Evolutionary conservation across 306 rosid genomes (phyloP), one percentile per base, ranked within the genome.

Genomic region (Medicago lupulina): DNA sequence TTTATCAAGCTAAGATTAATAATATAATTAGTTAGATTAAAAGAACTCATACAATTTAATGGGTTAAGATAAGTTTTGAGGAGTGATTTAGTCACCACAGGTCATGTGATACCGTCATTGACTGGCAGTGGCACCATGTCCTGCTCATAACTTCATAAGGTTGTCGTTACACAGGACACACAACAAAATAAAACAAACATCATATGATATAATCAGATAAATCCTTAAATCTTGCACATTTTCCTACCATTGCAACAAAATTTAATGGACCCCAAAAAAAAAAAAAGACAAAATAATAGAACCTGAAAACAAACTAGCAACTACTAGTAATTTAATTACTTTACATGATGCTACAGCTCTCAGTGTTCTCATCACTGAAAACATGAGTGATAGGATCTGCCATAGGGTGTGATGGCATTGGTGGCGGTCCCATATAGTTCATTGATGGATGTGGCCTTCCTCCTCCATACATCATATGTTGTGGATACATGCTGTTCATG

Each of bases 351-450:
- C 71, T 86, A 85, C 99, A 95, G 67, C 96, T 88, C 76, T 89
- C 87, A 0, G 97, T 80, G 76, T 95, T 90, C 79, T 95, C 99
- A 28, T 95, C 99, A 17, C 89, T 95, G 82, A 92, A 92, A 21
- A 83, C 77, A 79, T 88, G 90, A 0, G 87, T 81, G 15, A 86
- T 87, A 4, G 87, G 89, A 62, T 95, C 97, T 2, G 77, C 49
- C 75, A 71, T 75, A 0, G 82, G 84, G n/a, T 84, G 82, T 46
- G 86, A 62, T 0, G 86, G 85, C 85, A 86, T 74, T 6, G 88
- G 90, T 3, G 86, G 96, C 12, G 87, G 80, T 2, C 84, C 82
- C 81, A 86, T 85, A 84, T 85, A 94, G 65, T 76, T 76, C 82
- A 84, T 79, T 0, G 88, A 84, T 0, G 89, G 88, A 28, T 81